These are phyloP conservation scores for Leccinum imitatum DNA, from an alignment of 768 basidiomycete genomes.

Conservation along the genomic window DNA sequence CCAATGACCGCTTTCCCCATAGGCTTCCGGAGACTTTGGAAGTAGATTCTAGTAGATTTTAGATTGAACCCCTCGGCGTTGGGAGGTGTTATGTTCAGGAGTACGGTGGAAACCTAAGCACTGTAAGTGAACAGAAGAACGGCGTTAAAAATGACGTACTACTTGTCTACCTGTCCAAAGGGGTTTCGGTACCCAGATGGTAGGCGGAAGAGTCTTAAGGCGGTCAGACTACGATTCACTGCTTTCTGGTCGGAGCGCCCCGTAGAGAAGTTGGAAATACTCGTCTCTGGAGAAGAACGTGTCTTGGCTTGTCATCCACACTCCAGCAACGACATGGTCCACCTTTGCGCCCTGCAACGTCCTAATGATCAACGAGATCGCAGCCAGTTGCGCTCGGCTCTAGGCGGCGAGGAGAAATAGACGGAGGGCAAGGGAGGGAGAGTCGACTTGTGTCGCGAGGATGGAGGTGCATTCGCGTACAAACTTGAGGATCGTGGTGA, in stretches of 20 bases:
- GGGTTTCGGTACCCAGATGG: constrained; percentile 88
- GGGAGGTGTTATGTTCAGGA: constrained; percentile 86
- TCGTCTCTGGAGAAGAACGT: constrained; percentile 94
- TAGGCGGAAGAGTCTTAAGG: constrained; percentile 81
- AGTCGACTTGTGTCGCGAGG: too few species aligned
- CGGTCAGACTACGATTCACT: constrained; percentile 54
- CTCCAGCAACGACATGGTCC: constrained; percentile 97
- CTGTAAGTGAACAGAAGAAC: constrained; percentile 1
- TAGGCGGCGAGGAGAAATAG: too few species aligned
- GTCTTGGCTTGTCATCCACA: constrained; percentile 99
- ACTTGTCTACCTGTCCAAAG: constrained; percentile 99
- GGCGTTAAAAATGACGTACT: constrained; percentile 43
- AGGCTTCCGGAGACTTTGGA: constrained; percentile 87
- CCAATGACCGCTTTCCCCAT: constrained; percentile 78
- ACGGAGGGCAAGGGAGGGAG: too few species aligned
- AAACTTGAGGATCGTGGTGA: too few species aligned
- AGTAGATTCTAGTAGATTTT: constrained; percentile 56
- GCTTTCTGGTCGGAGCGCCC: constrained; percentile 88
- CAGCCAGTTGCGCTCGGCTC: too few species aligned
- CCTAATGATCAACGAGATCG: too few species aligned
- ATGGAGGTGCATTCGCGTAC: too few species aligned
- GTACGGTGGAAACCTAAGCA: constrained; percentile 84
- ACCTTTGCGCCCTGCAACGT: too few species aligned
- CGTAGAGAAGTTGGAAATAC: constrained; percentile 95
- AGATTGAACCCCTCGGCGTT: constrained; percentile 75